Conservation (phyloP, 208 protist genomes). For the Leishmania turanica region DNA sequence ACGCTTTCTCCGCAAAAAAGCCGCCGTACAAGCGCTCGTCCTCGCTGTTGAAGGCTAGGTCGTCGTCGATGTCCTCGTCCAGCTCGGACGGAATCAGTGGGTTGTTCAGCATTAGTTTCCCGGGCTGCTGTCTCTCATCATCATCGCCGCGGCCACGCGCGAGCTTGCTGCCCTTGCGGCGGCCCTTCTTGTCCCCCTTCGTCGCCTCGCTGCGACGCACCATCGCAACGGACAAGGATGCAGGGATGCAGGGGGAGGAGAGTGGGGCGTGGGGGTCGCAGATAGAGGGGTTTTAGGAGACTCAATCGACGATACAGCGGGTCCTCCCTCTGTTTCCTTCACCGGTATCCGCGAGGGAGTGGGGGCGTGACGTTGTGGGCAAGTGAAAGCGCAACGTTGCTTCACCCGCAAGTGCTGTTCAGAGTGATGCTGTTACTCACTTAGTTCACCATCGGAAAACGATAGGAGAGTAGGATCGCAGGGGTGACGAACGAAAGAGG, state of each 20-base stretch:
- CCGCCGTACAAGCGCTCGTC: slow-evolving; percentile 89
- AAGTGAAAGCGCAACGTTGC: neutral
- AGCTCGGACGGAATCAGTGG: slow-evolving; percentile 83
- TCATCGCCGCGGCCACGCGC: slow-evolving; percentile 20
- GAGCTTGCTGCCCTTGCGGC: slow-evolving; percentile 11
- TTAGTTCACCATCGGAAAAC: neutral
- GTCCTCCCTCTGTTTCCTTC: neutral
- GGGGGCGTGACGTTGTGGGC: neutral
- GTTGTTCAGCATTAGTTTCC: slow-evolving; percentile 79
- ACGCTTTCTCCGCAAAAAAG: slow-evolving; percentile 55
- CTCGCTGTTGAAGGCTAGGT: slow-evolving; percentile 91
- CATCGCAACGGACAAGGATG: neutral
- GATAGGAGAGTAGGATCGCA: neutral
- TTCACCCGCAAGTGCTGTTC: neutral
- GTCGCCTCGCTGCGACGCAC: slow-evolving; percentile 17
- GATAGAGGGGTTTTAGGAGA: neutral
- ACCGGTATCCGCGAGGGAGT: neutral
- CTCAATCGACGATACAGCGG: neutral
- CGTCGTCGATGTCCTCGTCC: slow-evolving; percentile 92
- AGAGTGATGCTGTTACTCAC: neutral
- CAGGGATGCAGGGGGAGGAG: neutral
- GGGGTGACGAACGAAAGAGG: neutral
- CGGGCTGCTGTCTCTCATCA: slow-evolving; percentile 52
- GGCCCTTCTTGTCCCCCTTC: slow-evolving; percentile 11
- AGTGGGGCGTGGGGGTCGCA: neutral